A percentile compares a stretch with the other conserved stretches of the same genome.
phyloP scores from a whole-genome alignment of 208 protist genomes.

The Leishmania turanica region DNA sequence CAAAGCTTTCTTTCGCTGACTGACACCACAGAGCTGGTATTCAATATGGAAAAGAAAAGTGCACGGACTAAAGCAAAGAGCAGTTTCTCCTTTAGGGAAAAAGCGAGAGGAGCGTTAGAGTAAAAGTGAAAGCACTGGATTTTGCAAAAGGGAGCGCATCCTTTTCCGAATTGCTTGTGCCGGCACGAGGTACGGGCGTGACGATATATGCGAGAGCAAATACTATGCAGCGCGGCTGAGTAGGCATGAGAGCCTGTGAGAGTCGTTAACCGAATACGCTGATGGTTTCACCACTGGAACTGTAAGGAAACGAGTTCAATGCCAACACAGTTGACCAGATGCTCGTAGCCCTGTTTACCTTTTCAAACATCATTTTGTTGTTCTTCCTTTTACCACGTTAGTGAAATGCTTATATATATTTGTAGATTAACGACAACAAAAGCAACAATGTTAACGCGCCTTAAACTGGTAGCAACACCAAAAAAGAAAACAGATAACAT shows the following conservation, averaged over 20 bases:
- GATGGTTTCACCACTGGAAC: background rate
- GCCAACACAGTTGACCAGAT: background rate
- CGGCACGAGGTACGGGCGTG: background rate
- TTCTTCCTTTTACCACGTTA: background rate
- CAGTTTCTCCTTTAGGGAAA: conserved; percentile 26
- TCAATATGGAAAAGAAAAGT: background rate
- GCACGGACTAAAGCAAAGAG: background rate
- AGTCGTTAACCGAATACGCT: background rate
- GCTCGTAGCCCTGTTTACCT: background rate
- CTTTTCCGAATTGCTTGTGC: background rate
- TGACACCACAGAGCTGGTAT: background rate
- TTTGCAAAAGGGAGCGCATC: too few species aligned
- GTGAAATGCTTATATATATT: background rate
- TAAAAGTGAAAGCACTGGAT: background rate
- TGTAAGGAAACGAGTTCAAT: background rate
- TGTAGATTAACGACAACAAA: conserved; percentile 12
- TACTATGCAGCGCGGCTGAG: background rate
- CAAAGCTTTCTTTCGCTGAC: conserved; percentile 10
- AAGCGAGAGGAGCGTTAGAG: background rate
- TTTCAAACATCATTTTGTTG: background rate
- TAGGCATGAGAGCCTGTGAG: background rate
- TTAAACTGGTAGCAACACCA: background rate
- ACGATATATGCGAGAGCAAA: background rate
- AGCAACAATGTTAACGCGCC: conserved; percentile 2
- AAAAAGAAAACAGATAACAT: conserved; percentile 1